Conservation (phyloP, 148 eudicot species). For the Camellia lanceoleosa region DNA sequence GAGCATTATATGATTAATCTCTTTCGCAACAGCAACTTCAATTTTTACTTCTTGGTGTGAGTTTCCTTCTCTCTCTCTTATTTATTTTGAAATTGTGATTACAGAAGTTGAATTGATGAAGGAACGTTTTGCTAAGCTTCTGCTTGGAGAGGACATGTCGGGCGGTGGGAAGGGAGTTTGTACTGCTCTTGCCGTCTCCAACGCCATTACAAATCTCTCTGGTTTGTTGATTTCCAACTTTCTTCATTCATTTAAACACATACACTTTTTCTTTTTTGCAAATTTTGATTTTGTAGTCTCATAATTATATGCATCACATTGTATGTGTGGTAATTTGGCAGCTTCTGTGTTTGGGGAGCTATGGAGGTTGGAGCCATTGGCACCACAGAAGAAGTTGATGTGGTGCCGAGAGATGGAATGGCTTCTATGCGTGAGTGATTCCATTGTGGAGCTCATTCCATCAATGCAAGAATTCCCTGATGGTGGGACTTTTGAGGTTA, state of each 20-base stretch:
- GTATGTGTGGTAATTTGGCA: constrained; percentile 6
- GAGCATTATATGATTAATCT: background rate
- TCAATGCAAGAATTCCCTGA: constrained; percentile 31
- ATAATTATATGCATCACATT: background rate
- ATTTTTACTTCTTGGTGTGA: background rate
- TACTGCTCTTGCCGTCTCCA: constrained; percentile 40
- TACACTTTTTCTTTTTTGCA: background rate
- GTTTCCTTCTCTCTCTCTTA: background rate
- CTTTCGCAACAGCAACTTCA: background rate
- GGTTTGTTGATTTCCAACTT: constrained; percentile 18
- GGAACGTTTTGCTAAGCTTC: constrained; percentile 34
- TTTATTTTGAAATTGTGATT: background rate
- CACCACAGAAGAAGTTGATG: constrained; percentile 30
- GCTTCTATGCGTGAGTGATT: constrained; percentile 34
- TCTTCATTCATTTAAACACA: background rate
- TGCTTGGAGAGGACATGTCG: constrained; percentile 48
- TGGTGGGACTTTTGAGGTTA: constrained; percentile 31
- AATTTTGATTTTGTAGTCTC: background rate
- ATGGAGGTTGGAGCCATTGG: constrained; percentile 41
- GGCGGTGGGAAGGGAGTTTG: constrained; percentile 44
- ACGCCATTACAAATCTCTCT: constrained; percentile 44
- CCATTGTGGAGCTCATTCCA: constrained; percentile 41
- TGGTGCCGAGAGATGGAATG: constrained; percentile 41
- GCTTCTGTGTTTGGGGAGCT: constrained; percentile 43
- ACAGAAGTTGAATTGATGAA: constrained; percentile 38